These are phyloP conservation scores for Podospora anserina DNA, from an alignment of 495 filamentous ascomycete species.

Conservation along the genomic window DNA sequence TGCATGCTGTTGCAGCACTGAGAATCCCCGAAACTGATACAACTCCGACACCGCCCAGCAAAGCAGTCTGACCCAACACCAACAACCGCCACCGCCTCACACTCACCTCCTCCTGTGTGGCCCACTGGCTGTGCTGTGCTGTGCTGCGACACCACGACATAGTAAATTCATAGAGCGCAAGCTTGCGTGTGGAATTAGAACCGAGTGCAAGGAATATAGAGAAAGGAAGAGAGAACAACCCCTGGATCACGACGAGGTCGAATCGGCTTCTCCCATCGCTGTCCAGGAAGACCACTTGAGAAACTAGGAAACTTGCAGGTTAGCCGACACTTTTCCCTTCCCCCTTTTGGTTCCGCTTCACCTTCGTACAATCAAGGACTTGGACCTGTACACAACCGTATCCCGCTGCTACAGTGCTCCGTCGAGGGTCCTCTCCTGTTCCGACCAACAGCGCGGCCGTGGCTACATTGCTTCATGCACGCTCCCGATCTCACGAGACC, in stretches of 20 bases:
- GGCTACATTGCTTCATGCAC: constrained; percentile 37
- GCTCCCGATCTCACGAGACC: constrained; percentile 44
- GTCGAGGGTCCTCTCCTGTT: constrained; percentile 18
- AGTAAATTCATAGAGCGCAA: background rate
- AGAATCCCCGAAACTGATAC: constrained; percentile 3
- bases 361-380: constrained; percentile 8
- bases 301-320: constrained; percentile 20
- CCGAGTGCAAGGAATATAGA: background rate
- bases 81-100: constrained; percentile 1
- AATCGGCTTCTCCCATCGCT: constrained; percentile 6
- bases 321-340: constrained; percentile 11
- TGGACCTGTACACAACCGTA: constrained; percentile 21
- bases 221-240: constrained; percentile 1
- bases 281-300: constrained; percentile 2
- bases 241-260: background rate
- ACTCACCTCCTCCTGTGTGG: background rate
- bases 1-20: constrained; percentile 11
- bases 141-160: background rate
- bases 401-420: constrained; percentile 5
- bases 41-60: constrained; percentile 2
- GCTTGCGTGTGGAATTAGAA: background rate
- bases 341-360: background rate
- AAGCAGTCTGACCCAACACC: constrained; percentile 1
- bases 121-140: background rate
- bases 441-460: constrained; percentile 30